Evolutionary conservation across 805 yeast species (phyloP).

Genomic region (Myxozyma neotropica): DNA sequence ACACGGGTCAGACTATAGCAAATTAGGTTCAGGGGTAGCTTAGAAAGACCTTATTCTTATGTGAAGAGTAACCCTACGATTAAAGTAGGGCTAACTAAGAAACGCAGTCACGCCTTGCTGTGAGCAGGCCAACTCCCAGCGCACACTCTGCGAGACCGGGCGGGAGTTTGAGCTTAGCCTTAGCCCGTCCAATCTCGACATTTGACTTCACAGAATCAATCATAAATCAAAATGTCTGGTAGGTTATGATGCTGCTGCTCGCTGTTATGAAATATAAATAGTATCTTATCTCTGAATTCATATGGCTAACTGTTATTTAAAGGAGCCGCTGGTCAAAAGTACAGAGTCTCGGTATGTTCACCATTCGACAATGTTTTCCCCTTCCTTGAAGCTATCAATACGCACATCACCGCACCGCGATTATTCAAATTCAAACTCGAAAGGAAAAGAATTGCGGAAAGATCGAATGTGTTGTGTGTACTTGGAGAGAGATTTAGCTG

Average conservation of each 20-base stretch:
- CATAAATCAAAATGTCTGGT: slow-evolving; percentile 12
- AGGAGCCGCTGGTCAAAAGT: slow-evolving; percentile 99
- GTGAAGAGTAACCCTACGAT: background rate
- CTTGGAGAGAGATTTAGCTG: background rate
- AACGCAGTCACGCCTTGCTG: background rate
- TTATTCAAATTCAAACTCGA: too few relatives aligned
- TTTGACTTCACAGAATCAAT: slow-evolving; percentile 9
- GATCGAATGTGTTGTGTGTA: background rate
- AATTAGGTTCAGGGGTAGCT: slow-evolving; percentile 5
- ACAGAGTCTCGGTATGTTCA: slow-evolving; percentile 96
- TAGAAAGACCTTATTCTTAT: too few relatives aligned
- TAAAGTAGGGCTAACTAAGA: background rate
- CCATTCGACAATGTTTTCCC: background rate
- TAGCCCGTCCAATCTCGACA: background rate
- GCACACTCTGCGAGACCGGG: background rate
- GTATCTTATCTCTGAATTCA: background rate
- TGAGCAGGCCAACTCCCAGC: background rate
- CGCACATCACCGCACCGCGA: background rate
- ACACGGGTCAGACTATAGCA: too few relatives aligned
- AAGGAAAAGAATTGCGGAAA: background rate
- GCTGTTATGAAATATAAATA: background rate
- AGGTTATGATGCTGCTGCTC: slow-evolving; percentile 55
- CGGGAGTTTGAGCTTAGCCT: background rate
- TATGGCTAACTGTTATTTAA: slow-evolving; percentile 26
- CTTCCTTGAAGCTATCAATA: background rate